These are phyloP conservation scores for Endothia cerciana DNA, from an alignment of 2,329 filamentous ascomycete genomes.

Conservation along the genomic window DNA sequence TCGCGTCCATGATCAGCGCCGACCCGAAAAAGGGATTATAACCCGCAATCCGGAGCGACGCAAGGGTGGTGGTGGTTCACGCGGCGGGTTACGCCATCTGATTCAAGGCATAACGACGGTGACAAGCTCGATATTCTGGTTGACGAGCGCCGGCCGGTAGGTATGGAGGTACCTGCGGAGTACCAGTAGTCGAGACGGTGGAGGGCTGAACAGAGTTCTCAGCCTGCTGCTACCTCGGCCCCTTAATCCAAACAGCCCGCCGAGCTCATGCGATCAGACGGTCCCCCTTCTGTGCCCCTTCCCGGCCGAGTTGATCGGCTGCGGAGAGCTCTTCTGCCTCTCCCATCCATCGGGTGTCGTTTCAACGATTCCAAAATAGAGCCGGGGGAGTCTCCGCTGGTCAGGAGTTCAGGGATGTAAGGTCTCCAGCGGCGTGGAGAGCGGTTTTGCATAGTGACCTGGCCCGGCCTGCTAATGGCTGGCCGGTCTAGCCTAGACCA, in stretches of 20 bases:
- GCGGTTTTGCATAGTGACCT: slow-evolving; percentile 3
- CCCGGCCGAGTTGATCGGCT: neutral
- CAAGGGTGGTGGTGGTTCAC: slow-evolving; percentile 11
- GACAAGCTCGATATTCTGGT: neutral
- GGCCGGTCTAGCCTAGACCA: slow-evolving; percentile 12
- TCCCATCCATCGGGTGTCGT: neutral
- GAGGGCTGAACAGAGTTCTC: neutral
- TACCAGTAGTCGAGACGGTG: neutral
- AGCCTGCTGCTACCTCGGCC: neutral
- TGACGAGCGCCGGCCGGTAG: too few species aligned
- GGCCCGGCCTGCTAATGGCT: slow-evolving; percentile 7
- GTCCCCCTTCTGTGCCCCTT: neutral
- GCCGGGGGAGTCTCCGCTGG: neutral
- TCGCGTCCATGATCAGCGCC: slow-evolving; percentile 5
- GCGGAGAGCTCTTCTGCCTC: neutral
- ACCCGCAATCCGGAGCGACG: slow-evolving; percentile 2
- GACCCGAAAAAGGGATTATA: slow-evolving; percentile 15
- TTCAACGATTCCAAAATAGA: neutral
- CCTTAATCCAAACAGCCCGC: neutral
- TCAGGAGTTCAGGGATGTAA: neutral
- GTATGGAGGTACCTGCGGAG: neutral
- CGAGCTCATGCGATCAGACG: slow-evolving; percentile 7
- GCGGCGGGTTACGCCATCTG: slow-evolving; percentile 21
- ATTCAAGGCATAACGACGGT: slow-evolving; percentile 13
- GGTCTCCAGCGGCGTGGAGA: slow-evolving; percentile 12